phyloP scores from a whole-genome alignment of 768 basidiomycete genomes.

The Termitomyces sp. region DNA sequence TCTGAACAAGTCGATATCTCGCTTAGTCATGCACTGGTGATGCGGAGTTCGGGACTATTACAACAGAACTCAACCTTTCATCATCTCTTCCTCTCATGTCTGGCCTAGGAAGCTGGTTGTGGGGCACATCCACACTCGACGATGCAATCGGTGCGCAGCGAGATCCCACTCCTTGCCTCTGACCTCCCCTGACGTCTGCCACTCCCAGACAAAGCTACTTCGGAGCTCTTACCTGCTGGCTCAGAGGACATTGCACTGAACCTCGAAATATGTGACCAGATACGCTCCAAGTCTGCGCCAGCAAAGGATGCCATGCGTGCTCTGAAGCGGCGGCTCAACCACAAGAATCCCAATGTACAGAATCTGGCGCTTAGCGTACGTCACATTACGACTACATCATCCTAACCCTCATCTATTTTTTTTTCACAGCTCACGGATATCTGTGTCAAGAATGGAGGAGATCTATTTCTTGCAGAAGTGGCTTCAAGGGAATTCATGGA shows the following conservation, averaged over 20 bases:
- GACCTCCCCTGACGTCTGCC: conserved; percentile 4
- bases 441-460: conserved; percentile 96
- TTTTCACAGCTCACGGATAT: conserved; percentile 74
- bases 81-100: conserved; percentile 37
- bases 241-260: conserved; percentile 89
- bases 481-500: conserved; percentile 92
- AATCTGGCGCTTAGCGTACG: conserved; percentile 80
- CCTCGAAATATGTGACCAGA: conserved; percentile 96
- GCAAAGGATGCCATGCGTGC: conserved; percentile 87
- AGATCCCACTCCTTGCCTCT: neutral
- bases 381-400: conserved; percentile 13
- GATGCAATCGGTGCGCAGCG: conserved; percentile 69
- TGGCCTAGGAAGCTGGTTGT: conserved; percentile 64
- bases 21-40: conserved; percentile 11
- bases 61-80: conserved; percentile 1
- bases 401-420: neutral
- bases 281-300: conserved; percentile 83
- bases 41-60: conserved; percentile 1
- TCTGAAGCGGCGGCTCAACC: conserved; percentile 81
- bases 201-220: conserved; percentile 84
- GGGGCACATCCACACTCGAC: conserved; percentile 82
- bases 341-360: conserved; percentile 96
- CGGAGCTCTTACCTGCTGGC: conserved; percentile 78
- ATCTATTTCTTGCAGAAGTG: conserved; percentile 81
- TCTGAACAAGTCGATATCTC: neutral